Conservation (phyloP, 352 stramenopile genomes). For the Phytophthora pisi region DNA sequence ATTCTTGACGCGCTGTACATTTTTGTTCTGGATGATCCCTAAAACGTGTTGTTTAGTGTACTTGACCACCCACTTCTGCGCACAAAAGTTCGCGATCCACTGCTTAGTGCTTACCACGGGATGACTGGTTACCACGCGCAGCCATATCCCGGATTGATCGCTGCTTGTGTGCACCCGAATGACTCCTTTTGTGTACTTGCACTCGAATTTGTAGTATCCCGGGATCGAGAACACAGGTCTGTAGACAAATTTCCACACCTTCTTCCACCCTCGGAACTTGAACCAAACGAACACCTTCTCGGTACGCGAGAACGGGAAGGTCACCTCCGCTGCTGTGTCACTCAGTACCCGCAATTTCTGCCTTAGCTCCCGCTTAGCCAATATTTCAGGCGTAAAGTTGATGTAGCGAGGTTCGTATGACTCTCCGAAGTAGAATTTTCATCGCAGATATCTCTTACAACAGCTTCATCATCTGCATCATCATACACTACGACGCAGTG, state of each 20-base stretch:
- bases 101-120: background rate
- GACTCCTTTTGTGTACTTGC: background rate
- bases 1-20: background rate
- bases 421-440: background rate
- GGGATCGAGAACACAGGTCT: background rate
- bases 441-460: background rate
- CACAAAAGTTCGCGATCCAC: background rate
- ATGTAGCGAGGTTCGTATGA: background rate
- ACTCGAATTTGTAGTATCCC: background rate
- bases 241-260: background rate
- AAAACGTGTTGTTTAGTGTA: background rate
- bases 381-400: background rate
- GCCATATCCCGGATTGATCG: background rate
- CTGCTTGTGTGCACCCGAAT: constrained; percentile 3
- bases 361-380: background rate
- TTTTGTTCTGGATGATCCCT: background rate
- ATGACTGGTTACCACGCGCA: background rate
- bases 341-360: background rate
- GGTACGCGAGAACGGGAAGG: background rate
- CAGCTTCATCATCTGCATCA: background rate
- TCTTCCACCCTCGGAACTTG: background rate
- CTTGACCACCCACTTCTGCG: background rate
- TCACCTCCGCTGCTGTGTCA: background rate
- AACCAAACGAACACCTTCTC: background rate
- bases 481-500: background rate